These are phyloP conservation scores for Boletellus sp. DNA, from an alignment of 1,284 basidiomycete species.

Conservation along the genomic window DNA sequence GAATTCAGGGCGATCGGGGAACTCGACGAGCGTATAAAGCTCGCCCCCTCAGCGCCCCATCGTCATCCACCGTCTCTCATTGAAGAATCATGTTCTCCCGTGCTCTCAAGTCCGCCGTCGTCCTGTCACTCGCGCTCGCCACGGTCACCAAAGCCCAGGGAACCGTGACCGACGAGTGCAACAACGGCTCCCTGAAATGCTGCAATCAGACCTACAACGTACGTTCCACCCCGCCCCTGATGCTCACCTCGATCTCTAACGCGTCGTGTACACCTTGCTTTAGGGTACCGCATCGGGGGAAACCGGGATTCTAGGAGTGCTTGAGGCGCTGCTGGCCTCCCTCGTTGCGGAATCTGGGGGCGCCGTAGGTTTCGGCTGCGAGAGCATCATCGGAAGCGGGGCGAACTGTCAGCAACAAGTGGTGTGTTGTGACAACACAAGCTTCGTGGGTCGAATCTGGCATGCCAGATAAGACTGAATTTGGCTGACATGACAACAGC, in stretches of 20 bases:
- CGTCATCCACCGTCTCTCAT: neutral
- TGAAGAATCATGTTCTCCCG: constrained; percentile 12
- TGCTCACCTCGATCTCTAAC: neutral
- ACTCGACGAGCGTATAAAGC: constrained; percentile 12
- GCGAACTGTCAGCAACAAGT: constrained; percentile 4
- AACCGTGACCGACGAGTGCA: constrained; percentile 2
- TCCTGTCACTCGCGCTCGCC: constrained; percentile 9
- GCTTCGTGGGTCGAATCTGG: constrained; percentile 5
- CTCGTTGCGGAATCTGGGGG: neutral
- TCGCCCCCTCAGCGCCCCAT: neutral
- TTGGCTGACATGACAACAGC: constrained; percentile 5
- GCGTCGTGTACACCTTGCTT: neutral
- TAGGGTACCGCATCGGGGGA: neutral
- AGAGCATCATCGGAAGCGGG: too few species aligned
- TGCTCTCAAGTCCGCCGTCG: constrained; percentile 12
- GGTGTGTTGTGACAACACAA: constrained; percentile 11
- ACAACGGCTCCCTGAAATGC: constrained; percentile 13
- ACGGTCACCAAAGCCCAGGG: constrained; percentile 3
- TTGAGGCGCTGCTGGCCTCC: neutral
- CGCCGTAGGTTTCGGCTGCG: constrained; percentile 9
- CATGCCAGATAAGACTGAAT: neutral
- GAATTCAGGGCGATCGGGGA: too few species aligned
- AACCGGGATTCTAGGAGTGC: neutral
- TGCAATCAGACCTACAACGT: constrained; percentile 7
- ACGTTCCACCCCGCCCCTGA: neutral